Evolutionary conservation across 148 eudicot genomes (phyloP).

Genomic region (Nepenthes mirabilis): DNA sequence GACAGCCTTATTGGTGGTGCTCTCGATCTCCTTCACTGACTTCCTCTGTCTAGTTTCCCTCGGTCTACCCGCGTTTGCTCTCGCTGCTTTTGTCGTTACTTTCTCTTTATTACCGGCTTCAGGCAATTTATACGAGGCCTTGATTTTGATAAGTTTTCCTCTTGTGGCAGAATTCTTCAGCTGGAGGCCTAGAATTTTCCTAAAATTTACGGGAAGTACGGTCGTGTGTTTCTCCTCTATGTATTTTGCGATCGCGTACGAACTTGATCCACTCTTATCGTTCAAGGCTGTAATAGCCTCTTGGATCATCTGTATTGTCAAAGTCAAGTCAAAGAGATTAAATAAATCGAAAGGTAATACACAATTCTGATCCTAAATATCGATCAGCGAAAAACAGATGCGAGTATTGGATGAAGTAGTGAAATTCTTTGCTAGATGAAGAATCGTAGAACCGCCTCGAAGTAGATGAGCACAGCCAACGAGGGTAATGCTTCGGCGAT

Average conservation of each 20-base stretch:
- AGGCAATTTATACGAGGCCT: conserved; percentile 61
- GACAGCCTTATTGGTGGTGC: neutral
- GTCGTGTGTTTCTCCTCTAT: conserved; percentile 61
- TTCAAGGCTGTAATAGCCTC: conserved; percentile 48
- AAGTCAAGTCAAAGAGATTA: neutral
- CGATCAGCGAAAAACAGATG: too few relatives aligned
- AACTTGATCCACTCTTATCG: conserved; percentile 68
- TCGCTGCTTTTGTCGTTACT: conserved; percentile 11
- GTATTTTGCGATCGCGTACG: conserved; percentile 64
- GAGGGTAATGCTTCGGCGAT: neutral
- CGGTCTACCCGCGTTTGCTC: conserved; percentile 22
- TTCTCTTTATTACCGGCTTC: conserved; percentile 25
- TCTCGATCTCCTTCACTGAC: conserved; percentile 12
- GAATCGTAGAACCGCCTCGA: too few relatives aligned
- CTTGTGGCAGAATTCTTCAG: conserved; percentile 51
- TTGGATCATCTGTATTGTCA: conserved; percentile 49
- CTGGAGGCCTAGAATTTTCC: conserved; percentile 56
- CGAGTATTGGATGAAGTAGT: neutral
- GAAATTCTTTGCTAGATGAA: neutral
- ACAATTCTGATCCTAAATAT: too few relatives aligned
- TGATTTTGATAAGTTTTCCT: conserved; percentile 61
- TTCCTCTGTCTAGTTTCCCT: conserved; percentile 13
- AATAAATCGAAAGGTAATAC: neutral
- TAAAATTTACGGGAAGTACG: conserved; percentile 51
- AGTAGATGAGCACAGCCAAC: neutral